These are phyloP conservation scores for Magnusiomyces ingens DNA, from an alignment of 1,139 yeast genomes.

Conservation along the genomic window DNA sequence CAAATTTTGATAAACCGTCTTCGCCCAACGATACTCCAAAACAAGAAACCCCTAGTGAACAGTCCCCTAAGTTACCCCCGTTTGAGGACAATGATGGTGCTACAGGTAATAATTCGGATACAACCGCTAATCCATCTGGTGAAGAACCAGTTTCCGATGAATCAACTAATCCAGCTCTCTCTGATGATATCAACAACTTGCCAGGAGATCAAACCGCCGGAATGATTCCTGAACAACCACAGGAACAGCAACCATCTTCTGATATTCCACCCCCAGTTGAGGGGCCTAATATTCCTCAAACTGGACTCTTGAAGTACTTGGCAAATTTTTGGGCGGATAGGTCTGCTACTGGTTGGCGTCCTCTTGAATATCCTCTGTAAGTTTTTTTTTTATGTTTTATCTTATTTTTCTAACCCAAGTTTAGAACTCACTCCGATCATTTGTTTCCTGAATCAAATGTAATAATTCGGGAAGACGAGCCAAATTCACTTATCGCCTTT, in stretches of 20 bases:
- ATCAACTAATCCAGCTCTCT: neutral
- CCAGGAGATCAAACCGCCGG: neutral
- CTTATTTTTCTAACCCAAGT: neutral
- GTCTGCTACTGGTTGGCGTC: conserved; percentile 93
- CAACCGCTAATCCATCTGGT: neutral
- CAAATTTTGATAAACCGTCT: conserved; percentile 1
- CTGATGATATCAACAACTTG: neutral
- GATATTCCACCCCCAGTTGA: conserved; percentile 12
- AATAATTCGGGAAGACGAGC: conserved; percentile 93
- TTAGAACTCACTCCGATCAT: conserved; percentile 55
- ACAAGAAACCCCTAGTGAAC: too few relatives aligned
- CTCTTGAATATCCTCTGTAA: conserved; percentile 69
- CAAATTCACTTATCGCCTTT: conserved; percentile 88
- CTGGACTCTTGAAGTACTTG: conserved; percentile 72
- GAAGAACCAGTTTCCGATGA: neutral
- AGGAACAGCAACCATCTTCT: neutral
- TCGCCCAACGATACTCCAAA: neutral
- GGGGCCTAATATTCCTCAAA: conserved; percentile 29
- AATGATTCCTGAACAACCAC: neutral
- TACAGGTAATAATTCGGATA: neutral
- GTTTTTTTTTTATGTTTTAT: conserved; percentile 4
- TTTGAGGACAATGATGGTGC: neutral
- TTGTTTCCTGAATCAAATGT: conserved; percentile 92
- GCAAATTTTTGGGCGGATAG: conserved; percentile 97
- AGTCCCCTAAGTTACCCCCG: neutral